Base-by-base conservation (phyloP, 495 filamentous ascomycete species). In the Hypoxylon rickii region DNA sequence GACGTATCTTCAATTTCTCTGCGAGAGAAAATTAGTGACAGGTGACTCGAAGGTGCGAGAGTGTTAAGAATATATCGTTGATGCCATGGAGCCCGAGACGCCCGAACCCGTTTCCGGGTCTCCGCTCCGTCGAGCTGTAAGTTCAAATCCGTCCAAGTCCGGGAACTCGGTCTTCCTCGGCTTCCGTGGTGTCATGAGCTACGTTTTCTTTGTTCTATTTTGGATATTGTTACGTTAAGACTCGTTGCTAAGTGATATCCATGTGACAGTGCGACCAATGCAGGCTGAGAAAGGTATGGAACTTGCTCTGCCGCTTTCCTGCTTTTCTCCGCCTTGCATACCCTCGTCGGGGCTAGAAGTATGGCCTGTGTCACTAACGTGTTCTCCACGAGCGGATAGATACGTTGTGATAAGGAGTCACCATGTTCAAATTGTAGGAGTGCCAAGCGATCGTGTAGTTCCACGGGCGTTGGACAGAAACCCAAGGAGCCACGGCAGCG, bases 361-460 rank as follows among this genome's bases (percentile, higher is more conserved):
- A 8, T 40, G 12, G 12, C 19, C 24, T 7, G 16, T 8, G 8
- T 31, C 37, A 24, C 73, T 61, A 62, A 65, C 44, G 77, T 78
- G 18, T 20, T 21, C 18, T n/a, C 17, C n/a, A 10, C 26, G 20
- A n/a, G 2, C 29, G 11, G 21, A 8, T 51, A 88, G 74, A 86
- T 88, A 32, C 84, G 84, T 20, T 89, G 86, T 59, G 82, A 88
- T 67, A 89, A 86, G 61, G 78, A 79, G 16, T 78, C 76, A 15
- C 86, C 86, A 16, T 89, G 86, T 61, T 80, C 83, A 3, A 86
- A 85, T 64, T 89, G 86, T 66, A 78, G 78, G 45, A 82, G 79
- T 2, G 83, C 83, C 10, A 80, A 80, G 57, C 66, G 77, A 11
- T 36, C 63, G 7, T 79, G 77, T 57, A 83, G 83, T 50, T 86